Conservation (phyloP, 2,329 filamentous ascomycete species). For the Erysiphe pulchra region DNA sequence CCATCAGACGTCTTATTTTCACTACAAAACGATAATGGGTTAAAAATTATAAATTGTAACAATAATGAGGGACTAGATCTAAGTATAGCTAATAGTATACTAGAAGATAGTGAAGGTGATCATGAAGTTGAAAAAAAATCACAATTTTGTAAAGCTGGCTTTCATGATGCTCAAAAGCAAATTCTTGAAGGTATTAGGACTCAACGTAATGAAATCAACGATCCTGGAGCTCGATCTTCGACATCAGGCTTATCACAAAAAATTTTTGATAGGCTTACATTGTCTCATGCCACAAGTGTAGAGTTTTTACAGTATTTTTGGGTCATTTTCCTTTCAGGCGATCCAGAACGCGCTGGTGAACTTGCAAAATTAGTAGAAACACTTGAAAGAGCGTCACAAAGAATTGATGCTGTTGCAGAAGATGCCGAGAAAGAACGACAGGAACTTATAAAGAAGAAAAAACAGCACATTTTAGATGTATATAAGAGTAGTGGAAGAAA, state of each 20-base stretch:
- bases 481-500: constrained; percentile 51
- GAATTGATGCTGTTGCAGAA: constrained; percentile 56
- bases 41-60: constrained; percentile 19
- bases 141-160: constrained; percentile 43
- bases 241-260: constrained; percentile 19
- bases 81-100: constrained; percentile 36
- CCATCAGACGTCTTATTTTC: constrained; percentile 39
- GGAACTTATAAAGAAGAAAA: constrained; percentile 37
- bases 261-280: constrained; percentile 34
- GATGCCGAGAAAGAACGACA: constrained; percentile 55
- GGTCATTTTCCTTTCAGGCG: constrained; percentile 72
- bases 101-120: constrained; percentile 43
- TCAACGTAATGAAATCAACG: constrained; percentile 31
- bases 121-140: constrained; percentile 24
- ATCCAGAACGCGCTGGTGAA: constrained; percentile 55
- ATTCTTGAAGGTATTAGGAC: constrained; percentile 38
- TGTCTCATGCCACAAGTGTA: constrained; percentile 76
- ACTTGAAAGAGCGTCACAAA: constrained; percentile 45
- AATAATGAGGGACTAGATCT: constrained; percentile 29
- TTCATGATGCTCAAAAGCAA: constrained; percentile 36
- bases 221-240: constrained; percentile 12
- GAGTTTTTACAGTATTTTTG: constrained; percentile 98
- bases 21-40: constrained; percentile 34
- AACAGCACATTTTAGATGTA: constrained; percentile 43
- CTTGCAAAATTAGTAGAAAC: constrained; percentile 63